These are phyloP conservation scores for Aspergillus chevalieri DNA, from an alignment of 2,329 filamentous ascomycete genomes.

Conservation along the genomic window DNA sequence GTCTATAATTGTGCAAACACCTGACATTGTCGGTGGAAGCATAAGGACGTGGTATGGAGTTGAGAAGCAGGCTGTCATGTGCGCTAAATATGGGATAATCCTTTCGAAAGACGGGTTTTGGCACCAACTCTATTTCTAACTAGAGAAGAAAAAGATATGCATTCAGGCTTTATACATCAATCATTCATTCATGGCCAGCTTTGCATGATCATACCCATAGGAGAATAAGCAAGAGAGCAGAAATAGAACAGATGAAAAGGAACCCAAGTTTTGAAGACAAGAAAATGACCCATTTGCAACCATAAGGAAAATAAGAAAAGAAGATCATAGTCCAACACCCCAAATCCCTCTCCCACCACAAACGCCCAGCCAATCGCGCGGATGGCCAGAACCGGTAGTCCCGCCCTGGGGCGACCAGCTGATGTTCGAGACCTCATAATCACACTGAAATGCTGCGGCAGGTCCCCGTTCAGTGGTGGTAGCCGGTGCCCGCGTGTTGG, in stretches of 20 bases:
- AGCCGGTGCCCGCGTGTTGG: slow-evolving; percentile 38
- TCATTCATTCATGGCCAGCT: slow-evolving; percentile 26
- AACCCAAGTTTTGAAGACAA: slow-evolving; percentile 1
- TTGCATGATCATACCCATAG: slow-evolving; percentile 1
- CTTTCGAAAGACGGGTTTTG: no score
- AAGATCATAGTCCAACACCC: slow-evolving; percentile 35
- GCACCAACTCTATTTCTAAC: not conserved
- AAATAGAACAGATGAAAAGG: not conserved
- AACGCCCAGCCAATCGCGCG: slow-evolving; percentile 40
- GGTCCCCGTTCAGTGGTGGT: slow-evolving; percentile 39
- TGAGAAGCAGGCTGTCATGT: no score
- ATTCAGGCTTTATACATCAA: slow-evolving; percentile 13
- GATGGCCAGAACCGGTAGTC: slow-evolving; percentile 26
- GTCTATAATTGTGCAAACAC: no score
- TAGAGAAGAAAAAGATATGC: not conserved
- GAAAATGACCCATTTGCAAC: not conserved
- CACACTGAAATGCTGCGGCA: slow-evolving; percentile 41
- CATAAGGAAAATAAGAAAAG: not conserved
- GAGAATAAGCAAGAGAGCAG: slow-evolving; percentile 1
- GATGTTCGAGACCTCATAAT: slow-evolving; percentile 43
- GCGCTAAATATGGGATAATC: no score
- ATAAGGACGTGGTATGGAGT: no score
- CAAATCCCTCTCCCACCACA: slow-evolving; percentile 42
- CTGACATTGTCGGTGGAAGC: no score
- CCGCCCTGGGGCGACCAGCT: slow-evolving; percentile 42